Evolutionary conservation across 2,329 filamentous ascomycete species (phyloP).

Genomic region (Aspergillus cejpii): DNA sequence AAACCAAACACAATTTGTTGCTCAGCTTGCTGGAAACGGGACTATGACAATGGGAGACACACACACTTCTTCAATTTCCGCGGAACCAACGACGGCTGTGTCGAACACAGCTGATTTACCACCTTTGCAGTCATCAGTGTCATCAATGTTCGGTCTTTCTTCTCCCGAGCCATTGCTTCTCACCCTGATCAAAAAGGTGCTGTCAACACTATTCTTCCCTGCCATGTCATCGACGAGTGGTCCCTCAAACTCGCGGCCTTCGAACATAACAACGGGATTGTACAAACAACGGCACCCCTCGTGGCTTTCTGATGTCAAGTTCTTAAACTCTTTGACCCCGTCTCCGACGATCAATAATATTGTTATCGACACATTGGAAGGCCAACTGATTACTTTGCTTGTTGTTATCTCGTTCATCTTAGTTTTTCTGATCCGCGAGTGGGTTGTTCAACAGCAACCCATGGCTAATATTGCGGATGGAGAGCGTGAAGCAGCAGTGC

Average conservation of each 20-base stretch:
- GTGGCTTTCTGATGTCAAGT: conserved; percentile 54
- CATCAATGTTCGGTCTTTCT: conserved; percentile 39
- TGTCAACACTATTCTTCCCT: conserved; percentile 31
- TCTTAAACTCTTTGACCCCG: conserved; percentile 54
- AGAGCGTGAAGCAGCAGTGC: conserved; percentile 47
- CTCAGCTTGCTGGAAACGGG: conserved; percentile 23
- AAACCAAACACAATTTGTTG: conserved; percentile 17
- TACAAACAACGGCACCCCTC: conserved; percentile 39
- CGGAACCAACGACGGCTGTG: conserved; percentile 20
- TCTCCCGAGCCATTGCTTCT: conserved; percentile 43
- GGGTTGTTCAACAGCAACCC: conserved; percentile 96
- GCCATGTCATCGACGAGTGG: conserved; percentile 24
- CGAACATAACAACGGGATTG: conserved; percentile 23
- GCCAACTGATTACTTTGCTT: conserved; percentile 84
- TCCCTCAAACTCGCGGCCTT: conserved; percentile 21
- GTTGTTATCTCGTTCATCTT: conserved; percentile 93
- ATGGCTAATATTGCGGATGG: conserved; percentile 70
- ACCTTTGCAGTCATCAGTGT: conserved; percentile 30
- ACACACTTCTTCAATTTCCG: conserved; percentile 19
- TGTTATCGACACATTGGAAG: conserved; percentile 78
- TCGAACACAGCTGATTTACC: conserved; percentile 24
- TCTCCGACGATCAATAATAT: conserved; percentile 68
- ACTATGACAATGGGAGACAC: conserved; percentile 20
- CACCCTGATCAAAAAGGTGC: conserved; percentile 42
- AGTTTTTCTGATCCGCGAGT: conserved; percentile 94